phyloP scores from a whole-genome alignment of 805 yeast species.

The Saccharomycopsis malanga region DNA sequence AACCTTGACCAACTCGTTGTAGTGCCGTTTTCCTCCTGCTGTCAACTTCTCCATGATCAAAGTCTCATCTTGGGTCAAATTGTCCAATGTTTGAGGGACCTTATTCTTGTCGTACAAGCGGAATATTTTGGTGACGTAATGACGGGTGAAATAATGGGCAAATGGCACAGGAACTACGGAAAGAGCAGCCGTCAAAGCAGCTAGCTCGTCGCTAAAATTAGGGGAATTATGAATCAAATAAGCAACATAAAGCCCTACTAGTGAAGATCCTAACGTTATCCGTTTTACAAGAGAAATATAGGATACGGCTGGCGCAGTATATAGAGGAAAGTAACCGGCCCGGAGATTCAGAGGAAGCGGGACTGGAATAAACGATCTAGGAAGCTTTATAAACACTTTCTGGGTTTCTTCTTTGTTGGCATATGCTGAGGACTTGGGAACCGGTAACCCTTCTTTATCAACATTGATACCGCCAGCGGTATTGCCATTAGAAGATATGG shows the following conservation, averaged over 20 bases:
- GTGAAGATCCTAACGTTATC: conserved; percentile 53
- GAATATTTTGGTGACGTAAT: conserved; percentile 66
- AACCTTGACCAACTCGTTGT: conserved; percentile 53
- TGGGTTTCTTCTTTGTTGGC: conserved; percentile 20
- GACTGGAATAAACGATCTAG: conserved; percentile 35
- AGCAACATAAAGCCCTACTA: conserved; percentile 55
- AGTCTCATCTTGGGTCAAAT: conserved; percentile 53
- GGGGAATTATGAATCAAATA: conserved; percentile 49
- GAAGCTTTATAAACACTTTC: conserved; percentile 33
- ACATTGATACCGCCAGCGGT: background rate
- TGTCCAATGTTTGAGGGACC: conserved; percentile 55
- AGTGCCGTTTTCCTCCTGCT: conserved; percentile 57
- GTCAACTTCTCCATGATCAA: conserved; percentile 62
- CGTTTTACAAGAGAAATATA: conserved; percentile 59
- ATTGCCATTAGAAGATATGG: no score
- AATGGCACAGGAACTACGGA: conserved; percentile 52
- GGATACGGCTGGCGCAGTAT: conserved; percentile 54
- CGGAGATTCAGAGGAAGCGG: conserved; percentile 47
- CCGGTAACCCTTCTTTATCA: conserved; percentile 5
- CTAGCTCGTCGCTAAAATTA: conserved; percentile 44
- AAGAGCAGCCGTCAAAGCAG: conserved; percentile 35
- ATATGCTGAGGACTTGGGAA: conserved; percentile 20
- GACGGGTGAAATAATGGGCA: conserved; percentile 45
- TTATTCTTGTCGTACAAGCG: conserved; percentile 57
- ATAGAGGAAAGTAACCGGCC: conserved; percentile 54